These are phyloP conservation scores for Podaxis sp. DNA, from an alignment of 768 basidiomycete genomes.

Conservation along the genomic window DNA sequence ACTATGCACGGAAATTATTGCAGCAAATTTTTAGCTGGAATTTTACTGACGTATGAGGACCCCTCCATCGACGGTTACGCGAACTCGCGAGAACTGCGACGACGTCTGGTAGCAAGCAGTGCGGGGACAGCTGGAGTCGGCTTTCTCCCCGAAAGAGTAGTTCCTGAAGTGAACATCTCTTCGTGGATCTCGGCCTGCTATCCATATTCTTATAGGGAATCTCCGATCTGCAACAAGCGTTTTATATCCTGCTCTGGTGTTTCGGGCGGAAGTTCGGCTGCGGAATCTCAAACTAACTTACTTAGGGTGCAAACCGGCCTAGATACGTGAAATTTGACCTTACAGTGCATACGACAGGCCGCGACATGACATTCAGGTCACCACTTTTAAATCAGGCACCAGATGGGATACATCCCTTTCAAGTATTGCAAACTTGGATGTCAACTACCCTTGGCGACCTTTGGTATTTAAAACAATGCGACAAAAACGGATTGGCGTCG, in stretches of 20 bases:
- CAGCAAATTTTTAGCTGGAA: not conserved
- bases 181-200: conserved; percentile 13
- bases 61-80: not conserved
- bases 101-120: not conserved
- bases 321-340: conserved; percentile 18
- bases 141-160: conserved; percentile 7
- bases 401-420: conserved; percentile 14
- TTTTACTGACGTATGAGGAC: not conserved
- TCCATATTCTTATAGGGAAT: conserved; percentile 6
- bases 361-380: conserved; percentile 19
- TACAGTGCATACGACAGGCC: conserved; percentile 15
- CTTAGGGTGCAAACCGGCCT: conserved; percentile 16
- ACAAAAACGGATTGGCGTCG: conserved; percentile 27
- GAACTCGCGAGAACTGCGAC: not conserved
- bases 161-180: conserved; percentile 10
- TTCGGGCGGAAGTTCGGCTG: conserved; percentile 16
- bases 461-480: conserved; percentile 25
- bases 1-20: not conserved
- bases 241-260: conserved; percentile 4
- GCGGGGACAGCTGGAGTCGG: not conserved
- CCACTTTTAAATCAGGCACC: conserved; percentile 22
- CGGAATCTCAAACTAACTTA: conserved; percentile 16
- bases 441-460: conserved; percentile 6
- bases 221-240: conserved; percentile 16
- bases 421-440: not conserved